Conservation (phyloP, 352 stramenopile species). For the Stephanocyclus meneghinianus region DNA sequence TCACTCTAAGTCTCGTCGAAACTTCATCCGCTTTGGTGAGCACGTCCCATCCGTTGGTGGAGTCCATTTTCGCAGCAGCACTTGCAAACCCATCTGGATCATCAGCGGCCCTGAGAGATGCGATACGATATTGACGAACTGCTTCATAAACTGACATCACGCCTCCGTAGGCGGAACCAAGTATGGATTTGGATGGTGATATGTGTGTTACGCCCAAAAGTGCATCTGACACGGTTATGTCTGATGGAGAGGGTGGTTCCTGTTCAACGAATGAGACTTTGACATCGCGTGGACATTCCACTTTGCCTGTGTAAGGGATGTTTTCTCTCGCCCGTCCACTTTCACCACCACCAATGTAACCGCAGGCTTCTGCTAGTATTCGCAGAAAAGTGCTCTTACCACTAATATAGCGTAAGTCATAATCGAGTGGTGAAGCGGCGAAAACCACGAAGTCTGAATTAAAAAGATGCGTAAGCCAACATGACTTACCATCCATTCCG, state of each 20-base stretch:
- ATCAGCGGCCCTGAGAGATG: slow-evolving; percentile 41
- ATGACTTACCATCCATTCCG: slow-evolving; percentile 47
- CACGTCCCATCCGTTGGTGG: slow-evolving; percentile 64
- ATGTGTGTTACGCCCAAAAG: slow-evolving; percentile 62
- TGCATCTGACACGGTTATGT: slow-evolving; percentile 73
- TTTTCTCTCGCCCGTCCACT: slow-evolving; percentile 29
- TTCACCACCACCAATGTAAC: background rate
- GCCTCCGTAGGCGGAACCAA: background rate
- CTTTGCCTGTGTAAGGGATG: slow-evolving; percentile 63
- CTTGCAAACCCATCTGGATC: slow-evolving; percentile 68
- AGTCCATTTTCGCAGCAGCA: slow-evolving; percentile 69
- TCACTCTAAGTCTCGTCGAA: slow-evolving; percentile 66
- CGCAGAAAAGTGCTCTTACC: slow-evolving; percentile 76
- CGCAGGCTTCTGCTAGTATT: slow-evolving; percentile 68
- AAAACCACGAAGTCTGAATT: background rate
- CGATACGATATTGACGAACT: slow-evolving; percentile 65
- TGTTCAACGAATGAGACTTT: slow-evolving; percentile 77
- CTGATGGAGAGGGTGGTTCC: slow-evolving; percentile 66
- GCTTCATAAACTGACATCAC: slow-evolving; percentile 55
- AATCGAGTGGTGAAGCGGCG: background rate
- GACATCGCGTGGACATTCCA: slow-evolving; percentile 55
- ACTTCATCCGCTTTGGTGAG: slow-evolving; percentile 80
- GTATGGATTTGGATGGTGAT: background rate
- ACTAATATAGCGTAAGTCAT: slow-evolving; percentile 3
- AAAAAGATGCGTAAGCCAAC: background rate